Evolutionary conservation across 2,329 filamentous ascomycete genomes (phyloP).

Genomic region (Neocatenulostroma microsporum): DNA sequence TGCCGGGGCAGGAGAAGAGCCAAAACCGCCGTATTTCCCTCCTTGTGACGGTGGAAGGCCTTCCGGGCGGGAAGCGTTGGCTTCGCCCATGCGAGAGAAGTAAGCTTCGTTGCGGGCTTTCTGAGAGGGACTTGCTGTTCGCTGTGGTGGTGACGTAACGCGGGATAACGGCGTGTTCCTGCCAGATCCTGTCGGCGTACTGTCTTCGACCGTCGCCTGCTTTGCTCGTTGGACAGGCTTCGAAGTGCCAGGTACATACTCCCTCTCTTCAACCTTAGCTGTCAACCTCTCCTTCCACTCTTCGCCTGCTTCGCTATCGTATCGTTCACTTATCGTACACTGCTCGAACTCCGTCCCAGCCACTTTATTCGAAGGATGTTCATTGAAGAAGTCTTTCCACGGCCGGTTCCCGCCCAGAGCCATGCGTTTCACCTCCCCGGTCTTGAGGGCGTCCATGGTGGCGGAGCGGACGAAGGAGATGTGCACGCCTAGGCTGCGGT

Average conservation of each 20-base stretch:
- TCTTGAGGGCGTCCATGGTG: conserved; percentile 98
- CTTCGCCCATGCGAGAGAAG: conserved; percentile 75
- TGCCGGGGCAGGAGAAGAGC: conserved; percentile 59
- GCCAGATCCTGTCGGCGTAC: conserved; percentile 17
- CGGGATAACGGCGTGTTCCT: conserved; percentile 20
- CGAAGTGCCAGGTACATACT: conserved; percentile 59
- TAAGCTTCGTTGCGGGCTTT: conserved; percentile 74
- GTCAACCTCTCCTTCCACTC: conserved; percentile 89
- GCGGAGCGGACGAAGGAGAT: conserved; percentile 97
- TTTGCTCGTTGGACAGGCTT: conserved; percentile 12
- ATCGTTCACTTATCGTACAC: conserved; percentile 81
- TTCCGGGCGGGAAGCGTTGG: conserved; percentile 70
- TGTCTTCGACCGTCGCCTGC: conserved; percentile 19
- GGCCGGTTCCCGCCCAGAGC: conserved; percentile 79
- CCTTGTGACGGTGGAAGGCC: conserved; percentile 78
- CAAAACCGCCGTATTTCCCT: conserved; percentile 87
- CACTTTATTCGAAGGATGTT: conserved; percentile 39
- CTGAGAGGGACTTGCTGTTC: conserved; percentile 26
- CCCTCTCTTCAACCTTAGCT: conserved; percentile 77
- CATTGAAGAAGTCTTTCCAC: conserved; percentile 81
- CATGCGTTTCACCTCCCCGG: conserved; percentile 88
- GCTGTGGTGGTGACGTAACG: conserved; percentile 16
- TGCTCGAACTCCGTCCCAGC: conserved; percentile 62
- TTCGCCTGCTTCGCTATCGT: conserved; percentile 81
- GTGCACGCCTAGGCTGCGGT: conserved; percentile 91